Evolutionary conservation across 495 filamentous ascomycete genomes (phyloP).

Genomic region (Glonium stellatum): DNA sequence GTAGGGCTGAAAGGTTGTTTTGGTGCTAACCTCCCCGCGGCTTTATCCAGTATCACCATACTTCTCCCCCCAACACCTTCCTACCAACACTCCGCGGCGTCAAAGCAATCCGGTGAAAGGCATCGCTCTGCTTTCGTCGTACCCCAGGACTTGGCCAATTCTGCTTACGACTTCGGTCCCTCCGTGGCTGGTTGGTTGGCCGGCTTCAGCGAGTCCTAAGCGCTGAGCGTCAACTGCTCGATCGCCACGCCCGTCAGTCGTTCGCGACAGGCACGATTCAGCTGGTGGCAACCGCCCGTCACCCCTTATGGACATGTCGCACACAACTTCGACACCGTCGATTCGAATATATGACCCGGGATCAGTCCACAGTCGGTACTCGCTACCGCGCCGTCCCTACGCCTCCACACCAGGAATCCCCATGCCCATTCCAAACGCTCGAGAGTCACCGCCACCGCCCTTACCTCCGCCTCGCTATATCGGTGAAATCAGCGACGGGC

Average conservation of each 20-base stretch:
- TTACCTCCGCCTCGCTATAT: constrained; percentile 56
- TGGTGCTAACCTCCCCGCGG: background rate
- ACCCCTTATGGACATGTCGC: constrained; percentile 22
- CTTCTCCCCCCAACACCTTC: background rate
- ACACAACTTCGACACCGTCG: constrained; percentile 20
- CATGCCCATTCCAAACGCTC: constrained; percentile 51
- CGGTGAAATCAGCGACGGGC: constrained; percentile 45
- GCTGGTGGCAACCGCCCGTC: constrained; percentile 23
- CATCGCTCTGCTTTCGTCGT: background rate
- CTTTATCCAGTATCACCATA: background rate
- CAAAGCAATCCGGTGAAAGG: background rate
- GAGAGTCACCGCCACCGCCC: constrained; percentile 50
- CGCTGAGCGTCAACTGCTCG: background rate
- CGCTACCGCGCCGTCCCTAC: constrained; percentile 28
- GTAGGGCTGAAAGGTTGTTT: constrained; percentile 11
- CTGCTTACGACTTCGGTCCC: background rate
- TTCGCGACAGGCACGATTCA: constrained; percentile 9
- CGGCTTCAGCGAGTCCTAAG: background rate
- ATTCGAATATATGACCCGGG: constrained; percentile 33
- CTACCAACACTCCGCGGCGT: background rate
- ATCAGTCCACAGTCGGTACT: constrained; percentile 22
- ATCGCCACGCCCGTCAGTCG: background rate
- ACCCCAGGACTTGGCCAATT: background rate
- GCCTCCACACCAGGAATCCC: constrained; percentile 31
- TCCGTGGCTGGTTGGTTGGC: background rate